Conservation (phyloP, 2,329 filamentous ascomycete genomes). For the Pseudogymnoascus sp. region DNA sequence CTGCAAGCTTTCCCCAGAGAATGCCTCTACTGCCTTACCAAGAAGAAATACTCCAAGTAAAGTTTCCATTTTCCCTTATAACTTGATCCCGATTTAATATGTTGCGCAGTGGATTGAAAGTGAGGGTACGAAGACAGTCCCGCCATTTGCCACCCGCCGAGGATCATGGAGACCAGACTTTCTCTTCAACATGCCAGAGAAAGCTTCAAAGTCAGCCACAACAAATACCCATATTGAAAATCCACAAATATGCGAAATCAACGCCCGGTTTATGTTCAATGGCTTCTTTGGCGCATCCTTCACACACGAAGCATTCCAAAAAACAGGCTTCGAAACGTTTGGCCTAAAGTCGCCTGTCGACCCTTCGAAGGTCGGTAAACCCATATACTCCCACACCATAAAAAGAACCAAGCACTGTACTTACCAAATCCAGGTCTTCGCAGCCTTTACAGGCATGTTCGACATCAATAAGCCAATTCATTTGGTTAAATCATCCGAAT, state of each 20-base stretch:
- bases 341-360: conserved; percentile 9
- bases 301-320: conserved; percentile 9
- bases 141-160: background rate
- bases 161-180: conserved; percentile 13
- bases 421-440: background rate
- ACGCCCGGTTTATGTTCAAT: conserved; percentile 12
- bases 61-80: background rate
- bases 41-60: background rate
- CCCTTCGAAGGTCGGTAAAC: background rate
- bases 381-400: too few relatives aligned
- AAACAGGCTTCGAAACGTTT: background rate
- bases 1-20: conserved; percentile 11
- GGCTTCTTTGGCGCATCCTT: conserved; percentile 9
- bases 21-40: conserved; percentile 9
- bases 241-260: conserved; percentile 12
- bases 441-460: background rate
- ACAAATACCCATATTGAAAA: background rate
- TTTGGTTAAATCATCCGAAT: conserved; percentile 9
- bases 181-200: background rate
- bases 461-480: conserved; percentile 7
- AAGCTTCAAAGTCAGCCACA: background rate
- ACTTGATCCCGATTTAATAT: background rate
- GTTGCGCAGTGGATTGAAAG: conserved; percentile 2
- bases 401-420: background rate
- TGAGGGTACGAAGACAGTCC: background rate